A percentile compares a stretch with the other conserved stretches of the same genome.
These are phyloP conservation scores for Linum trigynum DNA, from an alignment of 345 rosid species.

Conservation along the genomic window DNA sequence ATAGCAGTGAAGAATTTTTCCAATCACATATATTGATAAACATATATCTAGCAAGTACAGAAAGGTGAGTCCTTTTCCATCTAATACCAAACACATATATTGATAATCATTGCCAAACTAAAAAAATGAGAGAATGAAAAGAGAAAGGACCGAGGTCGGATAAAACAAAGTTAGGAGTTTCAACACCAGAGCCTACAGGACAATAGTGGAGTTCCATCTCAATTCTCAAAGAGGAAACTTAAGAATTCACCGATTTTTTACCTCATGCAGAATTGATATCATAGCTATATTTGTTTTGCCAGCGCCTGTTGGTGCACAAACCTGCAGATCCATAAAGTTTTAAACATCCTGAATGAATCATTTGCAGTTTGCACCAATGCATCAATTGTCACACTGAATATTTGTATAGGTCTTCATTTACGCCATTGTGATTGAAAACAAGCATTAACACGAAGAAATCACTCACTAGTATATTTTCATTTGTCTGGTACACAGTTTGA, in stretches of 20 bases:
- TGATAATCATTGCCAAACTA: too few species aligned
- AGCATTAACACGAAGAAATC: slow-evolving; percentile 6
- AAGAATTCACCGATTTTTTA: slow-evolving; percentile 13
- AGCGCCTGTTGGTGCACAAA: slow-evolving; percentile 99
- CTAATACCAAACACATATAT: not conserved
- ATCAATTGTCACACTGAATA: not conserved
- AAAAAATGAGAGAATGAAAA: not conserved
- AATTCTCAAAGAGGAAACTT: slow-evolving; percentile 9
- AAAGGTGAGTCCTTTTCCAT: too few species aligned
- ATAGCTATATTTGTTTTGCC: slow-evolving; percentile 97
- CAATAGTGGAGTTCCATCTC: slow-evolving; percentile 12
- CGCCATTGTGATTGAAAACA: slow-evolving; percentile 3
- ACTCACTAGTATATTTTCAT: slow-evolving; percentile 91
- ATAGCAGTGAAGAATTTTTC: not conserved
- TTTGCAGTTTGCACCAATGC: not conserved
- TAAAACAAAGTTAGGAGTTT: not conserved
- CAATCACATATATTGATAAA: not conserved
- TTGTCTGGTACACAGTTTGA: slow-evolving; percentile 77
- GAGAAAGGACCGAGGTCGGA: not conserved
- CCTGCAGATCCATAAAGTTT: slow-evolving; percentile 41
- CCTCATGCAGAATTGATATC: slow-evolving; percentile 94
- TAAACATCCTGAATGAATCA: slow-evolving; percentile 5
- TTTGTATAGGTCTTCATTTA: not conserved
- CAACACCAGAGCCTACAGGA: not conserved
- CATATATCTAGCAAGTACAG: too few species aligned